A percentile compares a stretch with the other conserved stretches of the same genome.
Evolutionary conservation across 106 monocot species (phyloP).

Genomic region (Alisma plantagoaquatica): DNA sequence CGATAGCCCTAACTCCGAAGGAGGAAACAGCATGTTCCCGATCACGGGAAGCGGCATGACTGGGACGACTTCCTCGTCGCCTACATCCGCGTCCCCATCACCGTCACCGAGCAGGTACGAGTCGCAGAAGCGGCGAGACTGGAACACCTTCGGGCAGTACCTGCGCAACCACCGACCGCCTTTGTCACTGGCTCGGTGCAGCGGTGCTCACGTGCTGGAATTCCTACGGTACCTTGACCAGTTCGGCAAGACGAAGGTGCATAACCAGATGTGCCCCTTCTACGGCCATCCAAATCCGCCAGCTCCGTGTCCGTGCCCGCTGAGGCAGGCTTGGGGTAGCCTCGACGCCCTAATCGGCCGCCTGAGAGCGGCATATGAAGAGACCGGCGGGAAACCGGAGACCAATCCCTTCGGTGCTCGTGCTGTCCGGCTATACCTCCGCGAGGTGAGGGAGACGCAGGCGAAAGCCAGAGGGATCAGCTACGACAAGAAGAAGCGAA

Average conservation of each 20-base stretch:
- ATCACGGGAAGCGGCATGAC: too few relatives aligned
- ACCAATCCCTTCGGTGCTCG: constrained; percentile 23
- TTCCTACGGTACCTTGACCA: constrained; percentile 26
- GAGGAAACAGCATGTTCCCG: too few relatives aligned
- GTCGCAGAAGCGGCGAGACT: constrained; percentile 25
- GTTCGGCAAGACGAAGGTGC: constrained; percentile 26
- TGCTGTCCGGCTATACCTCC: constrained; percentile 20
- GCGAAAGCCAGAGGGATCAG: constrained; percentile 21
- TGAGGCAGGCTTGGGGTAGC: constrained; percentile 24
- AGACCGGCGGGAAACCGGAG: constrained; percentile 21
- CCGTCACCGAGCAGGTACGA: constrained; percentile 23
- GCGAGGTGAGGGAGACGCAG: constrained; percentile 19
- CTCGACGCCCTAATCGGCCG: constrained; percentile 28
- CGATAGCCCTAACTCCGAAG: too few relatives aligned
- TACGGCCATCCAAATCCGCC: constrained; percentile 21
- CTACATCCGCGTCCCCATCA: neutral
- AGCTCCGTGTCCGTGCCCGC: constrained; percentile 22
- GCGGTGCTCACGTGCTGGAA: constrained; percentile 23
- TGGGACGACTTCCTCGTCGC: too few relatives aligned
- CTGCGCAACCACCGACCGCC: constrained; percentile 23
- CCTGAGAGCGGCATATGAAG: constrained; percentile 18
- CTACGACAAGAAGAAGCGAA: constrained; percentile 28
- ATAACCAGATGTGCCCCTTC: constrained; percentile 20
- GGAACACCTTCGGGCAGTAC: constrained; percentile 28
- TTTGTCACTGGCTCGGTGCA: constrained; percentile 18